Evolutionary conservation across 768 basidiomycete species (phyloP), one percentile per base, ranked within the genome.

Genomic region (Tubosaeta sp.): DNA sequence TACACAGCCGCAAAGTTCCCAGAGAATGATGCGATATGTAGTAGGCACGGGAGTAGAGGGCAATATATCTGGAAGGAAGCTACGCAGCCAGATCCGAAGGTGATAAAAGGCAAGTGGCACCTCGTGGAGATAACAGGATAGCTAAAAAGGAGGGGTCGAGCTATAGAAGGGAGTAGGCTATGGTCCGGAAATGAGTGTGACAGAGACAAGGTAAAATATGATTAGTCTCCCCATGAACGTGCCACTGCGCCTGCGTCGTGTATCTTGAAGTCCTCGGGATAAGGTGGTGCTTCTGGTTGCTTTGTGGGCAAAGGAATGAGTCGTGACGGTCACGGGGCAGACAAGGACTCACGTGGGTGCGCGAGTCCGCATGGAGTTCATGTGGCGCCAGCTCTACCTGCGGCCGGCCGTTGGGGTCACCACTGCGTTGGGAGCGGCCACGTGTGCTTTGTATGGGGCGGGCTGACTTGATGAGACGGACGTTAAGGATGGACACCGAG

Each of bases 41-140:
- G 50, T 43, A 51, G 58, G 64, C 56, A 66, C 59, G 48, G 46
- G 40, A 55, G 59, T 55, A 45, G 49, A 66, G 61, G 53, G 59
- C 40, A 63, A 64, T 59, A 61, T 56, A 61, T 56, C 53, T 46
- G 63, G 64, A 58, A 66, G 49, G 61, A 49, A 40, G 51, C 51
- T 56, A 53, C 48, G 57, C 58, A 56, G 56, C 63, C 51, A 70
- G 68, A 67, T 69, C 61, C 59, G 68, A 56, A 55, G 53, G 56
- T 53, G 54, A 59, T 49, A 59, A 52, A 54, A 48, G 55, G 50
- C 51, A 53, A 57, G 51, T 42, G 52, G 52, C 45, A 54, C 67
- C 66, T 70, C 59, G 62, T 68, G 62, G 69, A 66, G 64, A 67
- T 68, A 70, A 59, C 64, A 54, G 53, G 48, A 59, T 60, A 47